Evolutionary conservation across 495 filamentous ascomycete genomes (phyloP).

Genomic region (Penicillium pancosmium): DNA sequence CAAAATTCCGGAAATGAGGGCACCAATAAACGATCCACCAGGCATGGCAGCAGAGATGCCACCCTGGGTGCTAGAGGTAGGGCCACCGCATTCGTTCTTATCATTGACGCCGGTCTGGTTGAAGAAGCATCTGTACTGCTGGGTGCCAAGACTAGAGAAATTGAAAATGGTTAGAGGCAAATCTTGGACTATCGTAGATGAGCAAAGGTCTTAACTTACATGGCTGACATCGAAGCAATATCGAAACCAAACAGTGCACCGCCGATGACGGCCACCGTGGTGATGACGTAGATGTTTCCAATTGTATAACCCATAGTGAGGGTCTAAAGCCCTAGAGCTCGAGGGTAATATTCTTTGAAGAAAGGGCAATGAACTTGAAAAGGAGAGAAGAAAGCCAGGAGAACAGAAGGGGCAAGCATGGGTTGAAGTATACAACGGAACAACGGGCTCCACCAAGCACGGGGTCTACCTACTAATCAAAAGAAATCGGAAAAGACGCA

Average conservation of each 20-base stretch:
- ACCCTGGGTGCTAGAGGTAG: constrained; percentile 51
- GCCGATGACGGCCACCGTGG: constrained; percentile 44
- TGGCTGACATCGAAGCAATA: constrained; percentile 70
- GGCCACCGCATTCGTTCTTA: constrained; percentile 46
- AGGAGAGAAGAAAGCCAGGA: neutral
- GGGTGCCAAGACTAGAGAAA: constrained; percentile 36
- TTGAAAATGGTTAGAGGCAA: neutral
- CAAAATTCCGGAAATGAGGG: constrained; percentile 63
- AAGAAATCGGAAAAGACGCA: neutral
- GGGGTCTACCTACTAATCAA: neutral
- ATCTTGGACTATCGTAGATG: neutral
- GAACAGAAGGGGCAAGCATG: neutral
- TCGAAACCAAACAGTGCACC: constrained; percentile 75
- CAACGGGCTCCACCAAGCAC: neutral
- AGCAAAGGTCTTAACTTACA: constrained; percentile 42
- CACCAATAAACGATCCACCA: constrained; percentile 69
- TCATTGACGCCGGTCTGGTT: constrained; percentile 45
- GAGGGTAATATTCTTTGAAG: neutral
- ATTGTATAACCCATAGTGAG: constrained; percentile 30
- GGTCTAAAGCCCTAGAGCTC: neutral
- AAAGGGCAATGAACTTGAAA: constrained; percentile 1
- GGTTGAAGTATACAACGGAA: constrained; percentile 2
- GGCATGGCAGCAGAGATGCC: constrained; percentile 71
- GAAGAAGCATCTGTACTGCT: constrained; percentile 65
- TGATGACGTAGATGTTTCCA: constrained; percentile 34